phyloP scores from a whole-genome alignment of 2,329 filamentous ascomycete species.

The Cyclaneusma minus region DNA sequence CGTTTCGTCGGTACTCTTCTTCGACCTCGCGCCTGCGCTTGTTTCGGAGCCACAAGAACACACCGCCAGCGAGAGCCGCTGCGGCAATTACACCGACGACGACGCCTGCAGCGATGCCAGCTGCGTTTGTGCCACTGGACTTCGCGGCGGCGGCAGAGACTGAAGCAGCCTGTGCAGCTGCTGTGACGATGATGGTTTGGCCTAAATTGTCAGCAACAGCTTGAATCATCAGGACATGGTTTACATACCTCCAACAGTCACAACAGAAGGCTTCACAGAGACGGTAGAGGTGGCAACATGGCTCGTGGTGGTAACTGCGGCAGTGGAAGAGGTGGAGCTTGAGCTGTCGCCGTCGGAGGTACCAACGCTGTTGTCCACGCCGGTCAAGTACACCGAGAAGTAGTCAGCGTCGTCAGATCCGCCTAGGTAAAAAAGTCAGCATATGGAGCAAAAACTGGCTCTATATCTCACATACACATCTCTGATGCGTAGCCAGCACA shows the following conservation, averaged over 20 bases:
- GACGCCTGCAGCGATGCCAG: constrained; percentile 72
- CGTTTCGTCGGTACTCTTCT: constrained; percentile 71
- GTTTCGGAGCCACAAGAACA: constrained; percentile 60
- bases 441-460: neutral
- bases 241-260: constrained; percentile 12
- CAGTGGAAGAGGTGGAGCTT: constrained; percentile 4
- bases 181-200: constrained; percentile 15
- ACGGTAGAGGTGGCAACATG: constrained; percentile 4
- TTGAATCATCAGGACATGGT: neutral
- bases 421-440: constrained; percentile 6
- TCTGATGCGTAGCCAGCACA: constrained; percentile 15
- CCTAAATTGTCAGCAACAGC: constrained; percentile 4
- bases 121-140: constrained; percentile 43
- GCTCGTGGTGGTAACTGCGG: constrained; percentile 2
- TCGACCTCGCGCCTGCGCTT: constrained; percentile 65
- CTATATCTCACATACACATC: constrained; percentile 12
- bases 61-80: constrained; percentile 47
- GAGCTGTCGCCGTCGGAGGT: constrained; percentile 6
- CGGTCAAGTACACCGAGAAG: constrained; percentile 14
- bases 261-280: constrained; percentile 11
- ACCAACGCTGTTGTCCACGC: constrained; percentile 6
- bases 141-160: constrained; percentile 5
- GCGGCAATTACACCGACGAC: constrained; percentile 69
- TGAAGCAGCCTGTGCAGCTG: constrained; percentile 5
- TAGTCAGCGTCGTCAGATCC: constrained; percentile 10